These are phyloP conservation scores for Nemania serpens DNA, from an alignment of 2,329 filamentous ascomycete species.

Conservation along the genomic window DNA sequence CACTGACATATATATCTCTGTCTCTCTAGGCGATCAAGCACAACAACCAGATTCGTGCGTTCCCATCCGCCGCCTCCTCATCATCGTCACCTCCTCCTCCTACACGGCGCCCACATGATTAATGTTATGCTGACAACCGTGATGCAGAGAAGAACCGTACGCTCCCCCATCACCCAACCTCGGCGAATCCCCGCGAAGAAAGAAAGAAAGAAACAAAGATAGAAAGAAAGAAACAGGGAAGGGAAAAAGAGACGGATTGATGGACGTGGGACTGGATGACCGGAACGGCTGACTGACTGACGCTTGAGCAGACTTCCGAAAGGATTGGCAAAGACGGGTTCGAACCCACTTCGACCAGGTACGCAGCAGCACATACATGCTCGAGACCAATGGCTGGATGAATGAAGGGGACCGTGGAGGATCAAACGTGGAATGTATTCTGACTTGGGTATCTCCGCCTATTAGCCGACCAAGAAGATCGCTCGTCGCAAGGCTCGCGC, in stretches of 20 bases:
- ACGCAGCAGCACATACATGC: slow-evolving; percentile 41
- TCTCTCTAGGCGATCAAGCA: slow-evolving; percentile 91
- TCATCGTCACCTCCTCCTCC: not conserved
- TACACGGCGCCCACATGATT: not conserved
- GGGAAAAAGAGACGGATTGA: not conserved
- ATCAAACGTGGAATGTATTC: slow-evolving; percentile 21
- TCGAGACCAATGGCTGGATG: not conserved
- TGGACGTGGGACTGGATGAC: slow-evolving; percentile 9
- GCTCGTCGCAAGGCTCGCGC: slow-evolving; percentile 88
- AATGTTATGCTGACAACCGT: slow-evolving; percentile 13
- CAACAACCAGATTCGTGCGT: slow-evolving; percentile 85
- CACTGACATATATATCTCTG: slow-evolving; percentile 41
- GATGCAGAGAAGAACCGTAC: slow-evolving; percentile 77
- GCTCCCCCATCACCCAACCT: slow-evolving; percentile 40
- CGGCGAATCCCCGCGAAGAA: not conserved
- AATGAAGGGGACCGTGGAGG: slow-evolving; percentile 40
- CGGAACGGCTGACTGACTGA: slow-evolving; percentile 41
- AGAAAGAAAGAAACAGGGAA: too few species aligned
- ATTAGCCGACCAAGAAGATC: slow-evolving; percentile 93
- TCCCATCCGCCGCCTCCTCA: not conserved
- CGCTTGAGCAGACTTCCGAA: slow-evolving; percentile 80
- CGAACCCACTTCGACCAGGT: slow-evolving; percentile 99
- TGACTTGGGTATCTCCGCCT: slow-evolving; percentile 29
- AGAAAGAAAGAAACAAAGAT: too few species aligned
- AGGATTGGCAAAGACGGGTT: slow-evolving; percentile 99